Evolutionary conservation across 2,329 filamentous ascomycete genomes (phyloP), one percentile per base, ranked within the genome.

Genomic region (Fusarium coicis): DNA sequence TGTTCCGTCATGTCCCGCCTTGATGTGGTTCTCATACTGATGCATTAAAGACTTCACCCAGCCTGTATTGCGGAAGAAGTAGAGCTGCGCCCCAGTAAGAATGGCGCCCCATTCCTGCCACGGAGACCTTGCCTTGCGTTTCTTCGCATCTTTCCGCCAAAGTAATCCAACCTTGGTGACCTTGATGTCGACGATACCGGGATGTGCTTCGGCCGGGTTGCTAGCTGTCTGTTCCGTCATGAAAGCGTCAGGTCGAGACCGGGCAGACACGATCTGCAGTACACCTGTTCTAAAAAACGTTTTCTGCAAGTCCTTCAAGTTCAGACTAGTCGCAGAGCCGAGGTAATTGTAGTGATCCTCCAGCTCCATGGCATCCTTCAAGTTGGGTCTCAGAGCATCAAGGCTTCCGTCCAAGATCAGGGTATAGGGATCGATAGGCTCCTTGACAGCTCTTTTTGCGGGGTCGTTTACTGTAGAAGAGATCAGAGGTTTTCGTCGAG

Each of bases 101-200:
- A 99, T 93, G 30, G 95, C 96, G 58, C 96, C 96, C 96, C 96
- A 99, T 87, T 99, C 96, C 80, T 98, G 96, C 96, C 96, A 99
- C 4, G 96, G 96, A 16, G 96, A 98, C 47, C 96, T 90, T 2
- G 95, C 93, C 82, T 97, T 97, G 84, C 96, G 96, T 83, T 96
- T 97, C 84, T 97, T 98, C 3, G 88, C 85, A 73, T 97, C 95
- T 80, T 99, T 99, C 49, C 96, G 91, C 96, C 96, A 99, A 37
- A 99, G 81, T 4, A 97, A 85, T 8, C 96, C 96, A 55, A 99
- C 95, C 81, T 98, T 99, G 49, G 96, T 97, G 50, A 98, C 93
- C 76, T 97, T 97, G 79, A 99, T 97, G 81, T 98, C 96, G 16
- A 99, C 96, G 66, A 99, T 93, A 18, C 96, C 96, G 7, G 95